A percentile compares a stretch with the other conserved stretches of the same genome.
These are phyloP conservation scores for Sicyos baderoa DNA, from an alignment of 306 rosid species.

Conservation along the genomic window DNA sequence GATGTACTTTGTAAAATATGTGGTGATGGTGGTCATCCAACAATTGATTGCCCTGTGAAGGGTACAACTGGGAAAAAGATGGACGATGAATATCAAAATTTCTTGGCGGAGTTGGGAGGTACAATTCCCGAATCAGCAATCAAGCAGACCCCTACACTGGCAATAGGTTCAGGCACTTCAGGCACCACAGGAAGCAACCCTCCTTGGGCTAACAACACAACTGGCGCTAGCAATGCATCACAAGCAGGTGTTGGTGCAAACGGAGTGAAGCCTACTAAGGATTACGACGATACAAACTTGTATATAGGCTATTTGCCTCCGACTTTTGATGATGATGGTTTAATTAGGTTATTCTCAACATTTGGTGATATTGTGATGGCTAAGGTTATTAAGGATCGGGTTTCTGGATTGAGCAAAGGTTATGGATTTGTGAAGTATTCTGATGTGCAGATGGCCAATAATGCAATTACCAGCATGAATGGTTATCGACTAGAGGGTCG, in stretches of 20 bases:
- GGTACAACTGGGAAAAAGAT: conserved; percentile 57
- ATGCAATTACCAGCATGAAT: conserved; percentile 76
- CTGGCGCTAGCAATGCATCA: conserved; percentile 29
- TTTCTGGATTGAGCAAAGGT: conserved; percentile 83
- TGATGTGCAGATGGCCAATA: conserved; percentile 86
- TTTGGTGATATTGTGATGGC: conserved; percentile 99
- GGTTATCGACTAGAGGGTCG: conserved; percentile 89
- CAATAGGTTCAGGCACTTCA: conserved; percentile 64
- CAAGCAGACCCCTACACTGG: conserved; percentile 32
- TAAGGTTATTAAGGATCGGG: conserved; percentile 79
- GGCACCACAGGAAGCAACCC: conserved; percentile 74
- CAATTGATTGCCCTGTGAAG: conserved; percentile 95
- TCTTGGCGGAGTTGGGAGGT: conserved; percentile 84
- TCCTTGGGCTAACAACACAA: conserved; percentile 75
- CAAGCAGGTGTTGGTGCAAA: conserved; percentile 65
- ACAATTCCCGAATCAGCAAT: conserved; percentile 39
- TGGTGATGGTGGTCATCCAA: conserved; percentile 99
- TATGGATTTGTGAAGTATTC: conserved; percentile 93
- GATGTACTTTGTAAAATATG: conserved; percentile 86
- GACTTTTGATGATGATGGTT: conserved; percentile 76
- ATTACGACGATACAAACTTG: conserved; percentile 86
- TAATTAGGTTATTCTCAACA: conserved; percentile 76
- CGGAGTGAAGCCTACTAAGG: conserved; percentile 58
- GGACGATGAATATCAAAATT: conserved; percentile 87
- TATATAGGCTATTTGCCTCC: conserved; percentile 95